Percentiles rank a stretch among this genome's conserved stretches.
Evolutionary conservation across 345 rosid species (phyloP).

Genomic region (Euphorbia tirucalli): DNA sequence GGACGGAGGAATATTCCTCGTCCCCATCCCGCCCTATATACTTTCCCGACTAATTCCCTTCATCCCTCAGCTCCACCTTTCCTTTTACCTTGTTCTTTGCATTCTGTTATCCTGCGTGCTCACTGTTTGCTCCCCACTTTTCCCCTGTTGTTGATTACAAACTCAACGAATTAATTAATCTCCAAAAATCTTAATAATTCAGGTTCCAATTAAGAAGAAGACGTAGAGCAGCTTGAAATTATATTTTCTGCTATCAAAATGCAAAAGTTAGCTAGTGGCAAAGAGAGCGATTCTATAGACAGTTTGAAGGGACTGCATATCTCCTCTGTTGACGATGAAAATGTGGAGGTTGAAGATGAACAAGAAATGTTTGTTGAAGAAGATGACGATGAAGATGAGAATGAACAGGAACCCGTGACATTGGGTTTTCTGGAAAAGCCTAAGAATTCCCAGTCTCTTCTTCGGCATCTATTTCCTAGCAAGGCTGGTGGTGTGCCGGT

Average conservation of each 20-base stretch:
- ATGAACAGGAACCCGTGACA: conserved; percentile 51
- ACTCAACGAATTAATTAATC: too few relatives aligned
- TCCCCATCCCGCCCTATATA: too few relatives aligned
- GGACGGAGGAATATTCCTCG: too few relatives aligned
- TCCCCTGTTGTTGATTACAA: too few relatives aligned
- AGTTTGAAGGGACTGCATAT: conserved; percentile 58
- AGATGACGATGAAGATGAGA: conserved; percentile 58
- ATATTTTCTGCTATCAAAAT: not conserved
- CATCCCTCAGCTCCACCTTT: too few relatives aligned
- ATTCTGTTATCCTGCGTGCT: too few relatives aligned
- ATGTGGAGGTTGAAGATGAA: conserved; percentile 22
- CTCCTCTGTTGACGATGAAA: conserved; percentile 47
- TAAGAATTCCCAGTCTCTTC: conserved; percentile 50
- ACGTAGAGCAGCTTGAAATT: not conserved
- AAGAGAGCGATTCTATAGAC: conserved; percentile 42
- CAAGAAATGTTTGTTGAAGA: conserved; percentile 37
- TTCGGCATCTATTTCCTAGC: conserved; percentile 77
- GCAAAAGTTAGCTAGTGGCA: not conserved
- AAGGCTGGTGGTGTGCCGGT: conserved; percentile 91
- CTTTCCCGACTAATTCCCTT: too few relatives aligned
- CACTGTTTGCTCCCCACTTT: too few relatives aligned
- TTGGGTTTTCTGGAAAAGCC: conserved; percentile 79
- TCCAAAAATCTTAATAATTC: too few relatives aligned
- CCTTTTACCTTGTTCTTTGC: too few relatives aligned
- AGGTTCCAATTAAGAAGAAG: too few relatives aligned